Evolutionary conservation across 768 basidiomycete species (phyloP).

Genomic region (Gloeostereum incarnatum): DNA sequence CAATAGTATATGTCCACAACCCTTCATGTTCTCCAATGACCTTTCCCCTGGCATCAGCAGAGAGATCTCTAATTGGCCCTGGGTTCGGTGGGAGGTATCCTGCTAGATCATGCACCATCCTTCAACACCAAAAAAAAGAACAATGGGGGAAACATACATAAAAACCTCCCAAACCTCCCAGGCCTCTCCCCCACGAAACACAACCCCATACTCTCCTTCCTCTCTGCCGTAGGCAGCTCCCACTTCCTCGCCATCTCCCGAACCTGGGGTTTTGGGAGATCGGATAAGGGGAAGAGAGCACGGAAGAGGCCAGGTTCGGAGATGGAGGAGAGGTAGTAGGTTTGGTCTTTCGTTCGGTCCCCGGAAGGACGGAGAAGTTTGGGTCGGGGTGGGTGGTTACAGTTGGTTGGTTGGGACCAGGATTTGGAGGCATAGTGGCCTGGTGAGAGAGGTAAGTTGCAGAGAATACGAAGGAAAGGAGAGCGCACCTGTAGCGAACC

Average conservation of each 20-base stretch:
- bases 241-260: slow-evolving; percentile 54
- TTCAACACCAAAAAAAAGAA: not conserved
- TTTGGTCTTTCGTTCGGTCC: slow-evolving; percentile 79
- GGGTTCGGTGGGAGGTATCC: slow-evolving; percentile 65
- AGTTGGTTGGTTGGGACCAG: slow-evolving; percentile 24
- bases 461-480: not conserved
- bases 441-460: slow-evolving; percentile 13
- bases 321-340: slow-evolving; percentile 82
- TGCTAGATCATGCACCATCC: too few species aligned
- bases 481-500: slow-evolving; percentile 72
- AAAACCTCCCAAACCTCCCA: slow-evolving; percentile 60
- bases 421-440: slow-evolving; percentile 83
- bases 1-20: slow-evolving; percentile 80
- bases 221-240: slow-evolving; percentile 59
- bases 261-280: slow-evolving; percentile 60
- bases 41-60: slow-evolving; percentile 43
- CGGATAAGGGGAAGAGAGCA: slow-evolving; percentile 75
- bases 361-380: slow-evolving; percentile 40
- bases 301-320: slow-evolving; percentile 52
- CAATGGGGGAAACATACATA: slow-evolving; percentile 35
- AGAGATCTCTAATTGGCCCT: slow-evolving; percentile 58
- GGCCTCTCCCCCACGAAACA: slow-evolving; percentile 90
- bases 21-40: slow-evolving; percentile 58
- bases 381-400: slow-evolving; percentile 26
- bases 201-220: slow-evolving; percentile 87